Base-by-base conservation (phyloP, 176 grass and related monocot genomes). In the Hordeum vulgare region DNA sequence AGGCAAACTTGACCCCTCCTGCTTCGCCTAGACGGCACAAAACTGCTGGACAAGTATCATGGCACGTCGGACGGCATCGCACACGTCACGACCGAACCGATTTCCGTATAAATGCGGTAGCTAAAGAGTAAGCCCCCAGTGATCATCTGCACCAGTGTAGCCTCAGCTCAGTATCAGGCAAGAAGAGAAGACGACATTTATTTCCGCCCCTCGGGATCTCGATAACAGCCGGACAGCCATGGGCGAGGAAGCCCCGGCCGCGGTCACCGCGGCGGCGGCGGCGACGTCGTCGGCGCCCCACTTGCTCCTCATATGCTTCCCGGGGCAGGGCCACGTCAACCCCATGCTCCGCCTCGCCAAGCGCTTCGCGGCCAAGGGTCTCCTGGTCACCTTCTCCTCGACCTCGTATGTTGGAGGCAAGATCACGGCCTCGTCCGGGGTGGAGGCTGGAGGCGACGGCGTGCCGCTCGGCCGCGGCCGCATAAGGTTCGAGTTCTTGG, bases 401-500 rank as follows among this genome's bases (percentile, higher is more conserved):
- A 91, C 90, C 66, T 78, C 59, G 10, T n/a, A 72, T 54, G 70
- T 27, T 29, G 86, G 90, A 14, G 77, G 26, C 44, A 73, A 78
- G 79, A 72, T 97, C 25, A 21, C 31, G 44, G 70, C 83, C 10
- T 75, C 90, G 4, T 83, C 76, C 47, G 35, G 67, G 6, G 7
- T 80, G 35, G 12, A 57, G 9, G 11, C 35, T 14, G 80, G 69
- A 35, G 85, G 75, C 37, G 63, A 61, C 3, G 87, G 92, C 66
- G 18, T 78, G 57, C 47, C 65, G 12, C 44, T 93, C 8, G 92
- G 92, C 51, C 41, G 14, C 14, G 95, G 90, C 0, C 71, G 77
- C 24, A 29, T 98, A 71, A 85, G 90, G 37, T 94, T 97, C 76
- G 92, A 97, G 81, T 97, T 94, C 84, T 21, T 94, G 61, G 47